Percentiles rank a stretch among this genome's conserved stretches.
phyloP scores from a whole-genome alignment of 768 basidiomycete species.

The Russula compacta region DNA sequence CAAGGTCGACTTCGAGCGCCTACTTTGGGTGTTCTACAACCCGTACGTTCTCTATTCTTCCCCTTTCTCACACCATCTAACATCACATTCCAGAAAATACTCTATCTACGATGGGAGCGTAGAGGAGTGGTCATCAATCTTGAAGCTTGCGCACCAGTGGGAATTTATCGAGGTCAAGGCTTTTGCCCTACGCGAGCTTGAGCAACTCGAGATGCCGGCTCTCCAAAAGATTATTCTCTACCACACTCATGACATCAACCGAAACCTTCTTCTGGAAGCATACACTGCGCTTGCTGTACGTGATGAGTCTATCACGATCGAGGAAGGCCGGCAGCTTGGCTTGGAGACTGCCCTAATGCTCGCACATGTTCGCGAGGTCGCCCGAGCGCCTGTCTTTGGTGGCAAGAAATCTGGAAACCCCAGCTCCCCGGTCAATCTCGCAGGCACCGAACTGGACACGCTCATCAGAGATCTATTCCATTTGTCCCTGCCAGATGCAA shows the following conservation, averaged over 20 bases:
- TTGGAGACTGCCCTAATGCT: conserved; percentile 46
- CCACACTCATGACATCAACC: conserved; percentile 42
- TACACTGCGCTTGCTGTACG: conserved; percentile 47
- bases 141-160: conserved; percentile 49
- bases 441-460: conserved; percentile 6
- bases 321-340: conserved; percentile 50
- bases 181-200: conserved; percentile 48
- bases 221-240: conserved; percentile 51
- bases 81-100: conserved; percentile 35
- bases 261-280: conserved; percentile 38
- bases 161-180: conserved; percentile 40
- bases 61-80: neutral
- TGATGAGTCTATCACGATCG: conserved; percentile 39
- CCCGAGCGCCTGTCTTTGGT: neutral
- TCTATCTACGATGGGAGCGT: conserved; percentile 43
- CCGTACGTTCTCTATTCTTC: conserved; percentile 20
- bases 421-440: neutral
- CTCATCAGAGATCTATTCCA: conserved; percentile 18
- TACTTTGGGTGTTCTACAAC: conserved; percentile 30
- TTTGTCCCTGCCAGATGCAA: neutral
- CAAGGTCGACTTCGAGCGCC: conserved; percentile 25
- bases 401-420: neutral
- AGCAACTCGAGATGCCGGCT: conserved; percentile 33
- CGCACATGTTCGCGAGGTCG: conserved; percentile 42
- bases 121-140: conserved; percentile 45